These are phyloP conservation scores for Eucalyptus erythrocorys DNA, from an alignment of 345 rosid genomes.

Conservation along the genomic window DNA sequence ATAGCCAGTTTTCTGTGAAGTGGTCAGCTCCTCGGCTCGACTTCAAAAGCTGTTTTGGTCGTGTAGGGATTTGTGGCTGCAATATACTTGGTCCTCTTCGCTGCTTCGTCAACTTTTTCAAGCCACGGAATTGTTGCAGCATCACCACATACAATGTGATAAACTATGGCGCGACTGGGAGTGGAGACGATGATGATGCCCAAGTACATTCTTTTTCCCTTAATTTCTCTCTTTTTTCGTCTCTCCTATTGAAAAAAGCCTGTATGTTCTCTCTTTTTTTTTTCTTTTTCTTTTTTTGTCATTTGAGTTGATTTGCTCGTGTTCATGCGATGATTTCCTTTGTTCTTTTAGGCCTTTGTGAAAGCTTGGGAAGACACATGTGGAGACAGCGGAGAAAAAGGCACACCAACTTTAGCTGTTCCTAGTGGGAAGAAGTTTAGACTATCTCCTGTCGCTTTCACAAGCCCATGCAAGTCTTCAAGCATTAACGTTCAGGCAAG, in stretches of 20 bases:
- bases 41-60: too few species aligned
- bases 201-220: background rate
- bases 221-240: background rate
- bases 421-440: background rate
- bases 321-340: background rate
- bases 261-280: too few species aligned
- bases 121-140: too few species aligned
- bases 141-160: too few species aligned
- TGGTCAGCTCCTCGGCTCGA: too few species aligned
- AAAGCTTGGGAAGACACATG: conserved; percentile 13
- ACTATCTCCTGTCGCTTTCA: background rate
- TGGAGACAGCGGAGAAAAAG: background rate
- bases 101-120: background rate
- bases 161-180: too few species aligned
- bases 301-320: background rate
- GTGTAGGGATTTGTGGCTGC: too few species aligned
- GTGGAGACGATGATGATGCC: background rate
- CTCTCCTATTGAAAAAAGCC: too few species aligned
- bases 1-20: too few species aligned
- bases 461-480: conserved; percentile 13
- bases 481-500: background rate
- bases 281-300: background rate
- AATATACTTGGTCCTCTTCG: background rate
- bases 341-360: conserved; percentile 7
- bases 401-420: background rate